Conservation (phyloP, 495 filamentous ascomycete genomes). For the Neurospora tetrasperma region DNA sequence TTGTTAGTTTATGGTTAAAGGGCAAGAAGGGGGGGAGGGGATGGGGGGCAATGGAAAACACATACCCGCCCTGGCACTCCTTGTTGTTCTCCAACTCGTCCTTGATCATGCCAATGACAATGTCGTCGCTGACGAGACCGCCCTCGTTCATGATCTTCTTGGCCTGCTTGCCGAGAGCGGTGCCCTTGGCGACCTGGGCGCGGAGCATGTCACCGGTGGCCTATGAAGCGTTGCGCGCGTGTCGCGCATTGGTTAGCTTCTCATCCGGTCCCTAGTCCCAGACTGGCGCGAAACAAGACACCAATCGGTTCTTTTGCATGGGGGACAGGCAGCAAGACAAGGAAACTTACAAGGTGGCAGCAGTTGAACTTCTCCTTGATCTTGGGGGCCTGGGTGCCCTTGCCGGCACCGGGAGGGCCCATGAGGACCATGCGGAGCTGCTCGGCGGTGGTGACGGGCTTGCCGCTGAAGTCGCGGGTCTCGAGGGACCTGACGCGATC, state of each 20-base stretch:
- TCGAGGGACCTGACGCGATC: constrained; percentile 72
- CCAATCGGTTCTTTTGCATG: background rate
- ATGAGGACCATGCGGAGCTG: constrained; percentile 92
- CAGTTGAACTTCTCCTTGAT: constrained; percentile 95
- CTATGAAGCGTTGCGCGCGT: constrained; percentile 31
- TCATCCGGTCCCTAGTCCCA: background rate
- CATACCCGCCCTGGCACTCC: constrained; percentile 94
- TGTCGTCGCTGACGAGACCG: constrained; percentile 95
- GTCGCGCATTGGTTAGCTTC: background rate
- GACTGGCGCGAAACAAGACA: background rate
- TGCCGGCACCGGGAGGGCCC: constrained; percentile 95
- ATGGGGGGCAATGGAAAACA: constrained; percentile 4
- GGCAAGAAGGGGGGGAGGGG: background rate
- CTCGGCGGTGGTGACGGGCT: constrained; percentile 38
- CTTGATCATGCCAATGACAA: constrained; percentile 99
- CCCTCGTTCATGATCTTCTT: constrained; percentile 99
- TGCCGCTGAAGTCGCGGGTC: constrained; percentile 39
- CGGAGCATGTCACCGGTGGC: constrained; percentile 99
- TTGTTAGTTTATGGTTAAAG: background rate
- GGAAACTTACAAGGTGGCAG: constrained; percentile 80
- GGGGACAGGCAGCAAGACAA: background rate
- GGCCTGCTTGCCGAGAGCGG: constrained; percentile 81
- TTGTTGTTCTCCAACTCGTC: constrained; percentile 84
- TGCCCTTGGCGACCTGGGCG: constrained; percentile 97
- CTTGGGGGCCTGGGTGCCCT: constrained; percentile 95